Conservation (phyloP, 2,329 filamentous ascomycete genomes). For the Stagonosporopsis vannaccii region DNA sequence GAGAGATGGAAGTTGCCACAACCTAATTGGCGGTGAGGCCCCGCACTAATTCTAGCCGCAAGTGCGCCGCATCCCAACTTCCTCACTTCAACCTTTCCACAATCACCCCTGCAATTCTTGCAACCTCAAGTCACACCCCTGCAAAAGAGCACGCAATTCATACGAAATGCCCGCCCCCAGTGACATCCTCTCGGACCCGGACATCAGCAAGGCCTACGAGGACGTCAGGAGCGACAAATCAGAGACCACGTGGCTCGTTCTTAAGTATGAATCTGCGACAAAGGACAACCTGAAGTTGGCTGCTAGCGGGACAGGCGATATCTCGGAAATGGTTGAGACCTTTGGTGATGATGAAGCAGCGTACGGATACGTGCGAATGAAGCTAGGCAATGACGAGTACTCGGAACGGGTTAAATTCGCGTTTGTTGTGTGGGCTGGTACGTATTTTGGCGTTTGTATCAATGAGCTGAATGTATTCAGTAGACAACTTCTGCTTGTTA, state of each 20-base stretch:
- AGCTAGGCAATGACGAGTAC: conserved; percentile 76
- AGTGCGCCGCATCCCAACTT: conserved; percentile 21
- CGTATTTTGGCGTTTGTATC: conserved; percentile 32
- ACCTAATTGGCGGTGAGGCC: conserved; percentile 12
- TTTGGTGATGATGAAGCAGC: conserved; percentile 68
- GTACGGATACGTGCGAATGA: conserved; percentile 65
- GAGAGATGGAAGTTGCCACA: conserved; percentile 1
- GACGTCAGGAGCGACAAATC: conserved; percentile 72
- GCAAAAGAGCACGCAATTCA: neutral
- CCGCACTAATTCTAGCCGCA: conserved; percentile 18
- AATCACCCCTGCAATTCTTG: conserved; percentile 9
- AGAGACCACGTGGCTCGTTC: conserved; percentile 70
- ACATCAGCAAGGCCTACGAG: conserved; percentile 70
- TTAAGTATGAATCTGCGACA: conserved; percentile 59
- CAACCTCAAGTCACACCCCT: neutral
- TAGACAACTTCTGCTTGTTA: neutral
- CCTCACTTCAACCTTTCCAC: conserved; percentile 12
- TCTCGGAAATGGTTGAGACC: conserved; percentile 63
- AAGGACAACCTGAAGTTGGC: conserved; percentile 66
- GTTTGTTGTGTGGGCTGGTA: conserved; percentile 73
- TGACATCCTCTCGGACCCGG: conserved; percentile 54
- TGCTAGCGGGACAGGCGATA: conserved; percentile 66
- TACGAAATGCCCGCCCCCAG: conserved; percentile 37
- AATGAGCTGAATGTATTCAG: neutral
- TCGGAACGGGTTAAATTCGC: conserved; percentile 72